Percentiles rank a stretch among this genome's conserved stretches.
phyloP scores from a whole-genome alignment of 1,284 basidiomycete genomes.

The Thelephora terrestris region DNA sequence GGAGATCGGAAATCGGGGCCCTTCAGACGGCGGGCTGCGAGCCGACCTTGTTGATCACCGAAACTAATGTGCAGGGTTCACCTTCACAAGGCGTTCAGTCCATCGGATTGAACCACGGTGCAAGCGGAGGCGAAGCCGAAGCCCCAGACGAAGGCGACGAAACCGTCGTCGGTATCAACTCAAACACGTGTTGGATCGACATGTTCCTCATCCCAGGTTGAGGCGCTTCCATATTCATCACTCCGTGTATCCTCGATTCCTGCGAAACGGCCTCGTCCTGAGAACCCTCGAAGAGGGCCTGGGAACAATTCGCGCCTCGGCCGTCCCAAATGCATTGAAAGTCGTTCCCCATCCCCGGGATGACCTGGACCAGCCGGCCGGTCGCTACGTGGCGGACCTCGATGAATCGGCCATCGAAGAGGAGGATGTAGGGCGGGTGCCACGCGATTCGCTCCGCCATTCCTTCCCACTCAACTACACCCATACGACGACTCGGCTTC shows the following conservation, averaged over 20 bases:
- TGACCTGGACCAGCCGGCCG: no score
- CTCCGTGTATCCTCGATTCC: conserved; percentile 65
- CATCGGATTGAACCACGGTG: conserved; percentile 49
- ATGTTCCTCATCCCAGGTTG: conserved; percentile 18
- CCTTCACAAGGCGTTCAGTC: conserved; percentile 37
- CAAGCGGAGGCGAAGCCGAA: conserved; percentile 51
- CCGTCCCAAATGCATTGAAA: conserved; percentile 42
- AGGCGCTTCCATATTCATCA: no score
- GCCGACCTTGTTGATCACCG: no score
- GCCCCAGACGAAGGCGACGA: conserved; percentile 55
- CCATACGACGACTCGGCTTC: conserved; percentile 65
- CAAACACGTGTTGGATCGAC: conserved; percentile 66
- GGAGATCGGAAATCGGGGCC: no score
- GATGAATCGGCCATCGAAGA: no score
- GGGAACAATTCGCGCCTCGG: conserved; percentile 38
- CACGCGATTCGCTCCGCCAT: conserved; percentile 80
- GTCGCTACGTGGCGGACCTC: no score
- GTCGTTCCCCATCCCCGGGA: no score
- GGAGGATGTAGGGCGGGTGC: conserved; percentile 77
- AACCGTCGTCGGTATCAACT: conserved; percentile 69
- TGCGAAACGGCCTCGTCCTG: conserved; percentile 41
- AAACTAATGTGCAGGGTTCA: no score
- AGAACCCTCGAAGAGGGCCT: conserved; percentile 30
- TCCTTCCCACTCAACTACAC: conserved; percentile 93
- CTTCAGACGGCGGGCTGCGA: no score